phyloP scores from a whole-genome alignment of 371 early-diverging fungal species.

The Lichtheimia ornata region DNA sequence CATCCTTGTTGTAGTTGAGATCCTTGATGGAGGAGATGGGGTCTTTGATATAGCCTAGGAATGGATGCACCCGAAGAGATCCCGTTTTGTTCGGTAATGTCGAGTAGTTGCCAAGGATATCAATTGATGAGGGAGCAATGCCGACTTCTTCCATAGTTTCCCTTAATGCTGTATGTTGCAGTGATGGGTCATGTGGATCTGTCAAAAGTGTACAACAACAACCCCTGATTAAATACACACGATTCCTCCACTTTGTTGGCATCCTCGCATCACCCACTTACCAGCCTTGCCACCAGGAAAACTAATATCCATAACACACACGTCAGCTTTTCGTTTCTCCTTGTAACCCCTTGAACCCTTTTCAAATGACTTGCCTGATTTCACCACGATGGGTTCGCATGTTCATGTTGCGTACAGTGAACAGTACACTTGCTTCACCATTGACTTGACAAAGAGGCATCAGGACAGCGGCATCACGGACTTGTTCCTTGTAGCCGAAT shows the following conservation, averaged over 20 bases:
- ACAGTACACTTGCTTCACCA: conserved; percentile 71
- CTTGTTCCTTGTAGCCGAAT: conserved; percentile 30
- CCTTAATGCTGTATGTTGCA: conserved; percentile 73
- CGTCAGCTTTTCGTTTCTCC: neutral
- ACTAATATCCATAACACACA: conserved; percentile 24
- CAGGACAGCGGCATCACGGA: conserved; percentile 48
- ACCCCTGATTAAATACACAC: neutral
- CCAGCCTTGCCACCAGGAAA: conserved; percentile 82
- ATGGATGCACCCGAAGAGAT: conserved; percentile 73
- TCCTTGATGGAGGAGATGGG: conserved; percentile 33
- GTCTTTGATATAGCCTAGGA: conserved; percentile 65
- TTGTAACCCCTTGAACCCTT: neutral
- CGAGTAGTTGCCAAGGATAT: conserved; percentile 68
- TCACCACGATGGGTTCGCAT: conserved; percentile 82
- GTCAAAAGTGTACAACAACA: neutral
- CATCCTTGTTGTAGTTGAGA: conserved; percentile 56
- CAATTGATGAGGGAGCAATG: conserved; percentile 47
- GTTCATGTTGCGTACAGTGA: conserved; percentile 75
- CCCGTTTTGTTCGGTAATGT: conserved; percentile 67
- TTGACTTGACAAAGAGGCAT: conserved; percentile 69
- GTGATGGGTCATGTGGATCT: conserved; percentile 59
- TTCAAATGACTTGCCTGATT: conserved; percentile 52
- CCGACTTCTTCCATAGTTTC: conserved; percentile 89
- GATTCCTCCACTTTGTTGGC: neutral
- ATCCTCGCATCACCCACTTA: no score